Evolutionary conservation across 1,139 yeast species (phyloP).

Genomic region (Zygosaccharomyces sapae): DNA sequence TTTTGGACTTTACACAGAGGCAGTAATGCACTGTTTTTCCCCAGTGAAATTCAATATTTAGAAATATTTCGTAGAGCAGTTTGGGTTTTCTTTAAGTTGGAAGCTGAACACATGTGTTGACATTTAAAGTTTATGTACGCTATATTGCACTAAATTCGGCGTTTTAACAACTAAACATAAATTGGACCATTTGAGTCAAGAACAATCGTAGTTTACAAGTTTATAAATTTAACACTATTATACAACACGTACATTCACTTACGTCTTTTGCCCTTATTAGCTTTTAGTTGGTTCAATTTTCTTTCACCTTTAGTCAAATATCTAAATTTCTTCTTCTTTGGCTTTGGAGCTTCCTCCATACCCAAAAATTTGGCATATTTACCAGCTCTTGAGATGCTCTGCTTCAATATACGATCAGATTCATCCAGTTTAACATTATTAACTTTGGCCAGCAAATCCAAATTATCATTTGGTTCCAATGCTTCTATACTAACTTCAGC

Average conservation of each 20-base stretch:
- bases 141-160: background rate
- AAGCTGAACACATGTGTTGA: constrained; percentile 53
- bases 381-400: constrained; percentile 65
- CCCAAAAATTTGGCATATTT: constrained; percentile 67
- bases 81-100: constrained; percentile 84
- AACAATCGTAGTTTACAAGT: background rate
- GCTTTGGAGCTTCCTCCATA: constrained; percentile 39
- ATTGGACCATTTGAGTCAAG: constrained; percentile 6
- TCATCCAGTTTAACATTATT: constrained; percentile 61
- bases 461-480: constrained; percentile 50
- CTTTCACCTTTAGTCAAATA: constrained; percentile 79
- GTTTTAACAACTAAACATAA: background rate
- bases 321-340: constrained; percentile 76
- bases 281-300: constrained; percentile 62
- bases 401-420: constrained; percentile 57
- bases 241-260: constrained; percentile 11
- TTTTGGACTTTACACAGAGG: constrained; percentile 43
- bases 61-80: constrained; percentile 81
- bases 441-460: constrained; percentile 54
- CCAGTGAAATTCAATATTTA: constrained; percentile 59
- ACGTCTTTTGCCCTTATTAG: constrained; percentile 38
- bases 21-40: constrained; percentile 38
- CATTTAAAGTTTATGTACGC: background rate
- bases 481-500: constrained; percentile 55
- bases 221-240: background rate